Base-by-base conservation (phyloP, 2,329 filamentous ascomycete species). In the Penicillium vulpinum region DNA sequence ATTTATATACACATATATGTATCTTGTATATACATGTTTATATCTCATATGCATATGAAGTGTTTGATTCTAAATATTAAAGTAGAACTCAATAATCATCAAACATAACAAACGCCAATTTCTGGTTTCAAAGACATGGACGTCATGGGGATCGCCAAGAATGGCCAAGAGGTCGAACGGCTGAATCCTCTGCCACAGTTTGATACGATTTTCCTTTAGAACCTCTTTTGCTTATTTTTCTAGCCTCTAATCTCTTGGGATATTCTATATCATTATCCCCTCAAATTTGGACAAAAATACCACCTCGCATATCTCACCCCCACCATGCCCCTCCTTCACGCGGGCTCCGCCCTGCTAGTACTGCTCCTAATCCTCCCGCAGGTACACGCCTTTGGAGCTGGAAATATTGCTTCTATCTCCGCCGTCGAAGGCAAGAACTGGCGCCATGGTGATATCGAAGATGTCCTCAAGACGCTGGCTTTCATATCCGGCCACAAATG, bases 401-500 rank as follows among this genome's bases (percentile, higher is more conserved):
- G 77, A 78, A 77, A 79, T 57, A 79, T 79, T 57, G 77, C 77
- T 45, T 81, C 79, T 2, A 80, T 81, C 52, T 81, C 79, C 1
- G 73, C 76, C 21, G 68, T 81, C 40, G 79, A 81, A 65, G 79
- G 79, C 56, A 77, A 78, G 54, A 81, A 81, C 59, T 81, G 78
- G 78, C 79, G 79, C 56, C 79, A 81, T 80, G 79, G 79, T 39
- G 89, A 92, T 71, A 91, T 92, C 61, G 88, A 92, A 78, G 90
- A 93, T 73, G 86, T 90, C 77, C 85, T 94, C 67, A 88, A 90
- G 74, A 89, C 86, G 6, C 77, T 93, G 62, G 85, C 88, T 29
- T 92, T 91, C 67, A 81, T 93, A 56, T 83, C 88, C 61, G 90
- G 90, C 56, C 90, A 92, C 71, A 93, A 93, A 78, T 94, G 90